Percentiles rank a stretch among this genome's conserved stretches.
Evolutionary conservation across 2,329 filamentous ascomycete genomes (phyloP).

Genomic region (Cercospora canescens): DNA sequence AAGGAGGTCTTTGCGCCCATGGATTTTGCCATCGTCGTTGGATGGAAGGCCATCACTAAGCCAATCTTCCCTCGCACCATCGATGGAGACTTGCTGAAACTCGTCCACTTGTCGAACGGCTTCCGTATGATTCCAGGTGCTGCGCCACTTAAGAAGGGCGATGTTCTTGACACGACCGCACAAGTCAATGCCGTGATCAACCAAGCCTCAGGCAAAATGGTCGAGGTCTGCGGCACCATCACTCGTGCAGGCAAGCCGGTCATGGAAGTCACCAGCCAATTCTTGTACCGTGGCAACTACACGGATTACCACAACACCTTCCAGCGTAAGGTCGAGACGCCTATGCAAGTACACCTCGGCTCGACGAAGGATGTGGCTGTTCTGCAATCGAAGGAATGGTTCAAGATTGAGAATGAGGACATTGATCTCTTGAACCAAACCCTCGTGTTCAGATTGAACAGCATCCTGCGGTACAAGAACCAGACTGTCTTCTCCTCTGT

Average conservation of each 20-base stretch:
- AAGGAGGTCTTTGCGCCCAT: conserved; percentile 95
- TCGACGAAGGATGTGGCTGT: conserved; percentile 92
- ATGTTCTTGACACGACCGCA: conserved; percentile 87
- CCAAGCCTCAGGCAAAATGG: conserved; percentile 98
- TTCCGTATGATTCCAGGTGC: conserved; percentile 98
- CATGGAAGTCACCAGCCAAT: conserved; percentile 98
- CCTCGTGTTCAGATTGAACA: conserved; percentile 92
- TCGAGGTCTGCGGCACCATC: conserved; percentile 98
- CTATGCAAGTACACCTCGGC: conserved; percentile 86
- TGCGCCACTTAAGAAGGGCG: conserved; percentile 91
- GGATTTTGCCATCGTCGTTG: conserved; percentile 65
- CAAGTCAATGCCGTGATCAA: conserved; percentile 98
- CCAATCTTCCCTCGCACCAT: conserved; percentile 97
- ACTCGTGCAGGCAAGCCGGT: conserved; percentile 78
- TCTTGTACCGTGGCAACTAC: conserved; percentile 92
- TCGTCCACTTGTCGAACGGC: conserved; percentile 94
- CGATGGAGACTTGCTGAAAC: conserved; percentile 91
- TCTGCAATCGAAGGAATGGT: conserved; percentile 96
- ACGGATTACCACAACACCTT: conserved; percentile 97
- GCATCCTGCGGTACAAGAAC: conserved; percentile 91
- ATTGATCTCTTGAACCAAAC: conserved; percentile 90
- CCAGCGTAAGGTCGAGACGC: conserved; percentile 94
- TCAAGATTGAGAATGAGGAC: conserved; percentile 80
- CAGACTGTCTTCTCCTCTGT: conserved; percentile 87
- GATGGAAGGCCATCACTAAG: conserved; percentile 90